These are phyloP conservation scores for Pleurozium schreberi DNA, from an alignment of 225 moss, liverwort and hornwort species.

Conservation along the genomic window DNA sequence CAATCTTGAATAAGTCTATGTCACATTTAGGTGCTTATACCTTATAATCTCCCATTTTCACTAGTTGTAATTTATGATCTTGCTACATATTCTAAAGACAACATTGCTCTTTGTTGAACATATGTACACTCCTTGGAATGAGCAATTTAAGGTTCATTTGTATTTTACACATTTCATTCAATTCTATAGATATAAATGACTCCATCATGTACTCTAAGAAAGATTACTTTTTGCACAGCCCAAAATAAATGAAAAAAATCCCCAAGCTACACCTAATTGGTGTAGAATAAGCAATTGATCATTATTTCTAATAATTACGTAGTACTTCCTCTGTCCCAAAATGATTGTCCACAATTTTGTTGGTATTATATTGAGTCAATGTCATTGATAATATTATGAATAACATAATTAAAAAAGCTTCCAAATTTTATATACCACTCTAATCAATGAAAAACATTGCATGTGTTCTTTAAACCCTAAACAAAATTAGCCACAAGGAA, in stretches of 20 bases:
- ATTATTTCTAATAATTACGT: not conserved
- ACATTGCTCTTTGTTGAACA: not conserved
- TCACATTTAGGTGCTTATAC: too few species aligned
- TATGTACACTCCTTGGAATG: not conserved
- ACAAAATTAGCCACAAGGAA: too few species aligned
- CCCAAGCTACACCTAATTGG: not conserved
- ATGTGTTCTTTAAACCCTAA: too few species aligned
- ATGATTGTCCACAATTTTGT: too few species aligned
- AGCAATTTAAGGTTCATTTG: accelerated
- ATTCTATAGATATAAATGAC: not conserved
- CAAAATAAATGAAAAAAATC: not conserved
- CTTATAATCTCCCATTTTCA: not conserved
- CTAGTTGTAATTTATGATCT: not conserved
- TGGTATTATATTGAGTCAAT: too few species aligned
- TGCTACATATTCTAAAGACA: not conserved
- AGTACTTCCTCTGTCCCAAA: too few species aligned
- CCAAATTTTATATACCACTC: too few species aligned
- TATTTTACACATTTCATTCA: not conserved
- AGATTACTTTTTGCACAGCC: accelerated
- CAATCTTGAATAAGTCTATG: too few species aligned
- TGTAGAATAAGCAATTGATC: not conserved
- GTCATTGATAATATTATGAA: too few species aligned
- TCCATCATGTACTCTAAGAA: not conserved
- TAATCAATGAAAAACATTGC: too few species aligned
- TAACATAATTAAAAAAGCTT: too few species aligned